These are phyloP conservation scores for Leptosphaerulina australis DNA, from an alignment of 2,329 filamentous ascomycete genomes.

Conservation along the genomic window DNA sequence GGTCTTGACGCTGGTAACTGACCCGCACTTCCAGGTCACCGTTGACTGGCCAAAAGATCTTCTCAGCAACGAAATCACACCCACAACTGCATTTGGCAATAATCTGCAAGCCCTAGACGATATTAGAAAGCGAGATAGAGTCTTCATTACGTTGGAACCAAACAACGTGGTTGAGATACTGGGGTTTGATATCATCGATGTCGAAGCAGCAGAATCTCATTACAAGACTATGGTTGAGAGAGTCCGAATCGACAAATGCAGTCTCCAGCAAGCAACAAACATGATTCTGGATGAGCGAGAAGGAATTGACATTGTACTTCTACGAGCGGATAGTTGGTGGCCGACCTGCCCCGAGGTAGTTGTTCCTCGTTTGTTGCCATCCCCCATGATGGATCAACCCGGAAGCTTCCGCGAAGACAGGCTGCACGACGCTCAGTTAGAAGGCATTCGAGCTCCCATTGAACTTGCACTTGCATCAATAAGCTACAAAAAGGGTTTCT, in stretches of 20 bases:
- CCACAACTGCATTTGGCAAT: slow-evolving; percentile 36
- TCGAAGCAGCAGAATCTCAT: slow-evolving; percentile 31
- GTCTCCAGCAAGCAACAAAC: slow-evolving; percentile 20
- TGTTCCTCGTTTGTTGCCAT: slow-evolving; percentile 29
- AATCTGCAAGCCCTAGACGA: slow-evolving; percentile 37
- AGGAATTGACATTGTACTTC: slow-evolving; percentile 28
- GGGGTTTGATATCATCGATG: slow-evolving; percentile 17
- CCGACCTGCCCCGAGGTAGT: slow-evolving; percentile 26
- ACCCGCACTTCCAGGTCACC: slow-evolving; percentile 21
- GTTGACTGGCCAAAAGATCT: slow-evolving; percentile 36
- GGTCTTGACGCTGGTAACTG: slow-evolving; percentile 22
- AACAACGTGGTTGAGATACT: slow-evolving; percentile 29
- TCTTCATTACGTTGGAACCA: slow-evolving; percentile 34
- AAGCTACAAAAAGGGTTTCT: slow-evolving; percentile 31
- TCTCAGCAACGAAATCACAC: slow-evolving; percentile 18
- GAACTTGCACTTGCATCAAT: slow-evolving; percentile 28
- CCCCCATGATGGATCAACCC: slow-evolving; percentile 26
- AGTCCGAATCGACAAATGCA: slow-evolving; percentile 19
- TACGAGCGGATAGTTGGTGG: slow-evolving; percentile 35
- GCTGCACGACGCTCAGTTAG: slow-evolving; percentile 20
- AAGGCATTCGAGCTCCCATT: slow-evolving; percentile 27
- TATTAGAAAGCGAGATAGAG: slow-evolving; percentile 35
- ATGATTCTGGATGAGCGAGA: slow-evolving; percentile 38
- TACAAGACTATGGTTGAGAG: slow-evolving; percentile 32
- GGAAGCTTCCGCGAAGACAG: slow-evolving; percentile 30